Conservation (phyloP, 2,329 filamentous ascomycete species). For the Dryadomyces sulphureus region DNA sequence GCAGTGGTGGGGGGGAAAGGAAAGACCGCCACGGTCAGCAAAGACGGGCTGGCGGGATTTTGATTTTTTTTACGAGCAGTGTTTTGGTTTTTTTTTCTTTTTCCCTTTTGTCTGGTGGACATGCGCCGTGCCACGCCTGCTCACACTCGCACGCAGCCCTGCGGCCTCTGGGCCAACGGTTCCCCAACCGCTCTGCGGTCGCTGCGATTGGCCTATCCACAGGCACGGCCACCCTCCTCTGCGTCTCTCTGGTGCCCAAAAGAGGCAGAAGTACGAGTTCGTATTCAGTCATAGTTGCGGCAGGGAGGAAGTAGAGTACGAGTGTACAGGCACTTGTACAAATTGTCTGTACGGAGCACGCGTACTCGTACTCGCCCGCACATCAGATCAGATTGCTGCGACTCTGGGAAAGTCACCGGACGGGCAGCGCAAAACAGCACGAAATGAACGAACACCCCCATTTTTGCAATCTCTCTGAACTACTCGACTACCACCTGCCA, state of each 20-base stretch:
- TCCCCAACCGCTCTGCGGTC: not conserved
- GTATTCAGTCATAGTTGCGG: too few species aligned
- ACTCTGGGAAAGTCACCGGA: not conserved
- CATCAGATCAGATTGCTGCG: too few species aligned
- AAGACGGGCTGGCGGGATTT: not conserved
- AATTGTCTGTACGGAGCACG: too few species aligned
- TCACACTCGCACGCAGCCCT: conserved; percentile 1
- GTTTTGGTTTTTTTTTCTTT: too few species aligned
- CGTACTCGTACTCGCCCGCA: too few species aligned
- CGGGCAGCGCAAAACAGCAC: not conserved
- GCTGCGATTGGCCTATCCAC: not conserved
- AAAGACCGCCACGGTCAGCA: not conserved
- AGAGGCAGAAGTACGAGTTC: too few species aligned
- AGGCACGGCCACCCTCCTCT: not conserved
- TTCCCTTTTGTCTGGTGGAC: not conserved
- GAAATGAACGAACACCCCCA: not conserved
- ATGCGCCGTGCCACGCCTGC: not conserved
- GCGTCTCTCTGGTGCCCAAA: too few species aligned
- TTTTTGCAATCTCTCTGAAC: not conserved
- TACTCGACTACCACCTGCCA: conserved; percentile 17
- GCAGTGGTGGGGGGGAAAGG: not conserved
- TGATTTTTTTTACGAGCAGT: too few species aligned
- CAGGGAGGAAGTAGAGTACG: too few species aligned
- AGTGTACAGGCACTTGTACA: too few species aligned
- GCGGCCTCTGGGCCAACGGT: not conserved